Conservation (phyloP, 73 alveolate species). For the Halteria grandinella region DNA sequence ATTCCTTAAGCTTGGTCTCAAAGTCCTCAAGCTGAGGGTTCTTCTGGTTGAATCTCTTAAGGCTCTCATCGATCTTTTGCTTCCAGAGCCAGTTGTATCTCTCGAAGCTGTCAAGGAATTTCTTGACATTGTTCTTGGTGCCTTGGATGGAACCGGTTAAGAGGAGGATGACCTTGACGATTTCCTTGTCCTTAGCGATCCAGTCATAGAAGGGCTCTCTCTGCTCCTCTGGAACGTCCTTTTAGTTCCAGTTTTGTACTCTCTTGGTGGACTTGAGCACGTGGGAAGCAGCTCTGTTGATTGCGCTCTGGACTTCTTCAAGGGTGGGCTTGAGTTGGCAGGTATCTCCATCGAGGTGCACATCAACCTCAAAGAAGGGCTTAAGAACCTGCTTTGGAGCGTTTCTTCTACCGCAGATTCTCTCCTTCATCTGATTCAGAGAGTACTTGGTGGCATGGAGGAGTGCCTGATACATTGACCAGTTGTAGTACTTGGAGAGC, state of each 20-base stretch:
- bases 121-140: conserved; percentile 89
- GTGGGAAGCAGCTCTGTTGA: conserved; percentile 99
- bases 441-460: conserved; percentile 99
- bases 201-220: conserved; percentile 99
- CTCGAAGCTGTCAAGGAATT: conserved; percentile 93
- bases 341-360: conserved; percentile 92
- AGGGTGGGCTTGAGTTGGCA: conserved; percentile 91
- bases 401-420: conserved; percentile 97
- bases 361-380: conserved; percentile 99
- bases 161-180: conserved; percentile 98
- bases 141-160: conserved; percentile 99
- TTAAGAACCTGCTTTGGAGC: conserved; percentile 80
- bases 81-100: conserved; percentile 99
- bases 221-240: conserved; percentile 89
- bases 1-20: conserved; percentile 96
- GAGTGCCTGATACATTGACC: conserved; percentile 99
- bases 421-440: conserved; percentile 97
- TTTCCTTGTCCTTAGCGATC: conserved; percentile 99
- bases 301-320: conserved; percentile 95
- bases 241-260: conserved; percentile 95
- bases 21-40: conserved; percentile 97
- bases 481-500: conserved; percentile 99
- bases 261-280: conserved; percentile 98
- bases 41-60: conserved; percentile 93
- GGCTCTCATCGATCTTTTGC: conserved; percentile 92